phyloP scores from a whole-genome alignment of 768 basidiomycete genomes.

The Amanita thiersii region DNA sequence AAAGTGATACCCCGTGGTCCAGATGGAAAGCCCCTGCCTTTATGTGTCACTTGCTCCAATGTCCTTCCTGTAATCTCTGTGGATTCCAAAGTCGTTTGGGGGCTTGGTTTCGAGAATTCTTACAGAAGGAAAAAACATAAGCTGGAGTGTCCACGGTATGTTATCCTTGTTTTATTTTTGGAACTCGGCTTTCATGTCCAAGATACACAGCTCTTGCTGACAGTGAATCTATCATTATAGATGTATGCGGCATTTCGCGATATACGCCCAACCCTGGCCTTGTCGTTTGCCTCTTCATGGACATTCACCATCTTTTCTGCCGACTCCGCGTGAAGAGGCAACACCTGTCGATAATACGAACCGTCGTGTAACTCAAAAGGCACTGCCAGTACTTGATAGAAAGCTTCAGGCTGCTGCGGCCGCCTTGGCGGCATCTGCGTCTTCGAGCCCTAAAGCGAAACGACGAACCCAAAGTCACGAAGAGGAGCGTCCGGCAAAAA shows the following conservation, averaged over 20 bases:
- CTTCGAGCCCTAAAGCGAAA: conserved; percentile 18
- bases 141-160: conserved; percentile 71
- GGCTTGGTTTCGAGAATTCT: conserved; percentile 43
- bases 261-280: conserved; percentile 70
- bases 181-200: conserved; percentile 9
- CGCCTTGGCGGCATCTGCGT: conserved; percentile 19
- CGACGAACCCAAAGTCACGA: conserved; percentile 19
- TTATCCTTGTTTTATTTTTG: too few species aligned
- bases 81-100: conserved; percentile 71
- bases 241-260: conserved; percentile 74
- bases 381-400: conserved; percentile 40
- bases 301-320: conserved; percentile 22
- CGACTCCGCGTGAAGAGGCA: conserved; percentile 45
- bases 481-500: conserved; percentile 14
- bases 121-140: conserved; percentile 53
- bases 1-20: conserved; percentile 39
- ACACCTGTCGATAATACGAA: conserved; percentile 38
- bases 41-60: conserved; percentile 64
- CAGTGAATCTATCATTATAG: conserved; percentile 26
- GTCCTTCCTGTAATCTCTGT: conserved; percentile 71
- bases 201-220: conserved; percentile 5
- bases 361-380: conserved; percentile 44
- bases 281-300: conserved; percentile 47
- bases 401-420: conserved; percentile 41
- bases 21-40: conserved; percentile 62